Conservation (phyloP, 768 basidiomycete species). For the Boletus pseudopeckii region DNA sequence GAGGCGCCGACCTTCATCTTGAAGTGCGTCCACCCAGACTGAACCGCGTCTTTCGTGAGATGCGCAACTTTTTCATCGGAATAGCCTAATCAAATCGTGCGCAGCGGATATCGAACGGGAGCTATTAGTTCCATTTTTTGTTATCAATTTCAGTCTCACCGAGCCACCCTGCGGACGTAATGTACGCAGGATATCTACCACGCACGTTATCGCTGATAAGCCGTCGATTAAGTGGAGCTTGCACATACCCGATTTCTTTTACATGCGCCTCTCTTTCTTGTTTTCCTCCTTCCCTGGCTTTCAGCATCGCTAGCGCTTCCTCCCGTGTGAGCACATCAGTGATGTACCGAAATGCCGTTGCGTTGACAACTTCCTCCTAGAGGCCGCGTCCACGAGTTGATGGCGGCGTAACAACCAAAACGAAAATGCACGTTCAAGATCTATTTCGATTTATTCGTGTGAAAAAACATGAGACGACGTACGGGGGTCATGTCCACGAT, state of each 20-base stretch:
- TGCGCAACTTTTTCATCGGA: slow-evolving; percentile 83
- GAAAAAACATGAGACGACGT: slow-evolving; percentile 16
- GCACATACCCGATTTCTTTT: slow-evolving; percentile 54
- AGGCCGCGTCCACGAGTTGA: slow-evolving; percentile 4
- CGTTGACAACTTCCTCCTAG: slow-evolving; percentile 71
- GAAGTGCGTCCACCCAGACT: slow-evolving; percentile 92
- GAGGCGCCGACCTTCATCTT: slow-evolving; percentile 96
- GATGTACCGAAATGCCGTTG: slow-evolving; percentile 84
- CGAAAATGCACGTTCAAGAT: not conserved
- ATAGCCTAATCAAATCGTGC: slow-evolving; percentile 50
- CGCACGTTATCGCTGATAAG: slow-evolving; percentile 2
- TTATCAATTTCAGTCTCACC: slow-evolving; percentile 35
- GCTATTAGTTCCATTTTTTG: not conserved
- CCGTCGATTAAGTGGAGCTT: not conserved
- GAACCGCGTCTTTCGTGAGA: slow-evolving; percentile 81
- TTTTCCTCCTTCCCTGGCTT: slow-evolving; percentile 69
- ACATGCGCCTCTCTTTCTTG: slow-evolving; percentile 73
- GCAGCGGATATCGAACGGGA: not conserved
- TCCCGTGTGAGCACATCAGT: slow-evolving; percentile 87
- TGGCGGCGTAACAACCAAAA: not conserved
- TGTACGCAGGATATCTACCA: slow-evolving; percentile 81
- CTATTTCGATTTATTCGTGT: not conserved
- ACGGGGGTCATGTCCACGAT: slow-evolving; percentile 84
- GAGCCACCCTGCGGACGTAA: slow-evolving; percentile 89
- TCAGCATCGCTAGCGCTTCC: slow-evolving; percentile 80